phyloP scores from a whole-genome alignment of 2,329 filamentous ascomycete genomes.

The Magnaporthiopsis incrustans region DNA sequence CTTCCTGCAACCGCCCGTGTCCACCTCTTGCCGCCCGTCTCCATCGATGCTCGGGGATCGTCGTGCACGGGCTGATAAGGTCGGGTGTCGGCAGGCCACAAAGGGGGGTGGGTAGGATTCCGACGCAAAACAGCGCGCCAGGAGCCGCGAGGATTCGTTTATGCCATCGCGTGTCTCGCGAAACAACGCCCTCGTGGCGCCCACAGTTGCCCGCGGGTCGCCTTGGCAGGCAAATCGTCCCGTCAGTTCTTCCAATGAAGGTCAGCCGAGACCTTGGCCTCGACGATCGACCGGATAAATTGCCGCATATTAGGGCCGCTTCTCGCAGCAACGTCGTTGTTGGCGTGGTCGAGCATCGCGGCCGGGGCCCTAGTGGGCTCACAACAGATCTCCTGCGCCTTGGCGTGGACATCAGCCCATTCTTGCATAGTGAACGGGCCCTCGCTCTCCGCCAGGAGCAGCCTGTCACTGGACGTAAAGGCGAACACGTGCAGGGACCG shows the following conservation, averaged over 20 bases:
- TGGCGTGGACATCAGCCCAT: conserved; percentile 64
- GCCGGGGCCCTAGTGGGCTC: conserved; percentile 20
- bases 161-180: too few species aligned
- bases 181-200: too few species aligned
- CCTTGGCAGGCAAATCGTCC: background rate
- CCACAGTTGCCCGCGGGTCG: too few species aligned
- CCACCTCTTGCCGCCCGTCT: too few species aligned
- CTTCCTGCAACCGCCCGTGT: background rate
- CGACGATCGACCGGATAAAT: conserved; percentile 55
- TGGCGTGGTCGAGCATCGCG: conserved; percentile 28
- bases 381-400: conserved; percentile 60
- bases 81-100: too few species aligned
- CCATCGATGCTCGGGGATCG: too few species aligned
- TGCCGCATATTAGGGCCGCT: conserved; percentile 44
- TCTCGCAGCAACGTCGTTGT: conserved; percentile 37
- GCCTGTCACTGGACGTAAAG: conserved; percentile 65
- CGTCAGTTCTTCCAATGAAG: conserved; percentile 48
- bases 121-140: too few species aligned
- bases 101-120: too few species aligned
- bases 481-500: conserved; percentile 74
- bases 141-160: too few species aligned
- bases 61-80: too few species aligned
- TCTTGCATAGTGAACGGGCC: conserved; percentile 67
- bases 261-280: conserved; percentile 43
- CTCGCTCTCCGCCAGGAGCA: conserved; percentile 75